Conservation (phyloP, 1,284 basidiomycete genomes). For the Moesziomyces antarcticus region DNA sequence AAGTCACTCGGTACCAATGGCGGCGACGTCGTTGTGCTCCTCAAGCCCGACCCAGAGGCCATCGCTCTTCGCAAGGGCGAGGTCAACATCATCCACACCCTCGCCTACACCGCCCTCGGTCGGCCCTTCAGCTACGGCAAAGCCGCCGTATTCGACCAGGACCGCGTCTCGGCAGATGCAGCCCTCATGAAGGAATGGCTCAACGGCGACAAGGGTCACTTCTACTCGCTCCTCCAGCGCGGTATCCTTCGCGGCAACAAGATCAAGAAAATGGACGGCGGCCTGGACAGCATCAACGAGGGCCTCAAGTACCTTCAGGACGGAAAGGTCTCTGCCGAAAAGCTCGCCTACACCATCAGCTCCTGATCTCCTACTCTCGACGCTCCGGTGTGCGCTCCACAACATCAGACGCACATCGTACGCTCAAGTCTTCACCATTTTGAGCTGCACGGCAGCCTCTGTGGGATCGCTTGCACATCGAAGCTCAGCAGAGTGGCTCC, state of each 20-base stretch:
- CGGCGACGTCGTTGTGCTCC: constrained; percentile 53
- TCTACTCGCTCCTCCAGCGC: constrained; percentile 46
- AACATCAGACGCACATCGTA: no score
- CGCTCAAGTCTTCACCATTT: no score
- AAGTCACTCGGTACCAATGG: constrained; percentile 48
- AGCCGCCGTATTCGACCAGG: constrained; percentile 40
- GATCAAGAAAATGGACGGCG: constrained; percentile 52
- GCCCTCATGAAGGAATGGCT: constrained; percentile 42
- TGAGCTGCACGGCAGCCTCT: no score
- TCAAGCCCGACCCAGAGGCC: constrained; percentile 58
- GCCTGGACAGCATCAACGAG: constrained; percentile 44
- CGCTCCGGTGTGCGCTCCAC: no score
- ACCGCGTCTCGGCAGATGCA: constrained; percentile 31
- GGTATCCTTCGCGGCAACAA: constrained; percentile 55
- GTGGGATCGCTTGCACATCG: no score
- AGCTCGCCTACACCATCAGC: constrained; percentile 55
- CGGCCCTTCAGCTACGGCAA: constrained; percentile 53
- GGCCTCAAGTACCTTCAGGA: constrained; percentile 58
- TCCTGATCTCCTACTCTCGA: not conserved
- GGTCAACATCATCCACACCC: constrained; percentile 55
- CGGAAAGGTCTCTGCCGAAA: constrained; percentile 59
- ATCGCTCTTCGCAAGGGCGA: constrained; percentile 48
- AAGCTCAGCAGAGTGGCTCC: no score
- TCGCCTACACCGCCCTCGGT: constrained; percentile 58
- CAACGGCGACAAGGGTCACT: constrained; percentile 50